Percentiles rank a stretch among this genome's conserved stretches.
Conservation (phyloP, 306 rosid species). For the Trichosanthes cucumerina region DNA sequence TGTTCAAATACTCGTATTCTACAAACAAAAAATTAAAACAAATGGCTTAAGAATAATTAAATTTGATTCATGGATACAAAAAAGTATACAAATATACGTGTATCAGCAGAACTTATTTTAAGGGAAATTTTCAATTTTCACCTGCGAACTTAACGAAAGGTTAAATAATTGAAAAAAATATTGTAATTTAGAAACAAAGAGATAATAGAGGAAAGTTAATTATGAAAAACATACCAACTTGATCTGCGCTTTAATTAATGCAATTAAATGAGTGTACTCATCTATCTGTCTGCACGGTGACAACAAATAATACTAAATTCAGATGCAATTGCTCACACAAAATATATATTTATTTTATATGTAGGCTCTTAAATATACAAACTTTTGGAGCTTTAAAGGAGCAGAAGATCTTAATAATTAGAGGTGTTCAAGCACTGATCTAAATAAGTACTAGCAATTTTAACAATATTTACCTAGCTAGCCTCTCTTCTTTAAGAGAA, state of each 20-base stretch:
- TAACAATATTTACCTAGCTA: slow-evolving; percentile 35
- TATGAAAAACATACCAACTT: slow-evolving; percentile 49
- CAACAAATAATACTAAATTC: not conserved
- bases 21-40: not conserved
- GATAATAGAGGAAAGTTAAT: not conserved
- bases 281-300: slow-evolving; percentile 55
- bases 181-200: not conserved
- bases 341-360: not conserved
- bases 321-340: not conserved
- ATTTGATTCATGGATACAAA: too few species aligned
- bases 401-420: not conserved
- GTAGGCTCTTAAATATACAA: not conserved
- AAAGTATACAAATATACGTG: too few species aligned
- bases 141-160: not conserved
- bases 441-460: not conserved
- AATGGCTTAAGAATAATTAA: not conserved
- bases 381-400: not conserved
- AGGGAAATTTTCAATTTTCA: not conserved
- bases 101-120: not conserved
- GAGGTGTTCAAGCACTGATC: not conserved
- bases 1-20: not conserved
- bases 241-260: slow-evolving; percentile 86
- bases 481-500: slow-evolving; percentile 59
- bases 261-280: slow-evolving; percentile 63
- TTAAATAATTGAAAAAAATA: not conserved